phyloP scores from a whole-genome alignment of 2,329 filamentous ascomycete genomes.

The Colletotrichum destructivum region DNA sequence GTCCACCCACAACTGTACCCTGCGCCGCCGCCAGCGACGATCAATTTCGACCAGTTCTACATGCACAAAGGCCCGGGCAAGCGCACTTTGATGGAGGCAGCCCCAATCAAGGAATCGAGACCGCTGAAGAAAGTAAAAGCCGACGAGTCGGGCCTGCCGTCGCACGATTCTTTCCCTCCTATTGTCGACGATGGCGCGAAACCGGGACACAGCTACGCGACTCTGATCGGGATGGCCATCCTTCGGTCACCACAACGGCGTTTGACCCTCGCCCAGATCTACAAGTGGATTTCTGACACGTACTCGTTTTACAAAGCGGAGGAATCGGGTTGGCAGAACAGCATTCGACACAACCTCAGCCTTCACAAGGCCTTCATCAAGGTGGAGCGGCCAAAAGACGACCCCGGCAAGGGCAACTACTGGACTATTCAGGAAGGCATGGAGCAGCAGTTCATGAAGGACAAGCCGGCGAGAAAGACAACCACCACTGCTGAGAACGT shows the following conservation, averaged over 20 bases:
- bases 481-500: conserved; percentile 70
- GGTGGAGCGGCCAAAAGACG: conserved; percentile 95
- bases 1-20: conserved; percentile 66
- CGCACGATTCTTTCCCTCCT: conserved; percentile 83
- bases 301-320: conserved; percentile 89
- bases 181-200: conserved; percentile 91
- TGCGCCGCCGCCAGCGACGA: conserved; percentile 57
- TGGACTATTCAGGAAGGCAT: conserved; percentile 94
- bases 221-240: conserved; percentile 97
- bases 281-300: conserved; percentile 99
- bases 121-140: conserved; percentile 78
- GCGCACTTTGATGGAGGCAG: conserved; percentile 79
- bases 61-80: conserved; percentile 67
- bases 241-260: conserved; percentile 86
- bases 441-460: conserved; percentile 90
- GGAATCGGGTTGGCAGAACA: conserved; percentile 98
- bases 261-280: conserved; percentile 93
- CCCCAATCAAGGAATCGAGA: conserved; percentile 78
- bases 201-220: conserved; percentile 93
- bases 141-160: conserved; percentile 73
- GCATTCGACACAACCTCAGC: conserved; percentile 97
- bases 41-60: conserved; percentile 68
- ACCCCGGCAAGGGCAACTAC: conserved; percentile 97
- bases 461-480: conserved; percentile 79
- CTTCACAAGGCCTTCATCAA: conserved; percentile 98